Percentiles rank a stretch among this genome's conserved stretches.
Evolutionary conservation across 2,329 filamentous ascomycete genomes (phyloP).

Genomic region (Xylariaceae sp.): DNA sequence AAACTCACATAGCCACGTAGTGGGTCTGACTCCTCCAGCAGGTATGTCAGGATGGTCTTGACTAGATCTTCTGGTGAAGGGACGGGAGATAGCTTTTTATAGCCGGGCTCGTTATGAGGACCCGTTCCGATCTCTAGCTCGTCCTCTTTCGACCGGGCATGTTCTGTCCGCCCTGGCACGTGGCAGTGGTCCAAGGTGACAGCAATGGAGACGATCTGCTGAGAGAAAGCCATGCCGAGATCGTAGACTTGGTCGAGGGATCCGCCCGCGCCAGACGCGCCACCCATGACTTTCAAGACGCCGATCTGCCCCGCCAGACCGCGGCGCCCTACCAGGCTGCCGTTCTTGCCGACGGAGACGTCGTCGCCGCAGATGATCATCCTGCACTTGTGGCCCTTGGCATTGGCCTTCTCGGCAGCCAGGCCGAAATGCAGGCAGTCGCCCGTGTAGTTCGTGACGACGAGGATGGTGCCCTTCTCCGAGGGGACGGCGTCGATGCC

Average conservation of each 20-base stretch:
- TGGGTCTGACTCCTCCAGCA: constrained; percentile 62
- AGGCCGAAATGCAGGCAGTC: constrained; percentile 69
- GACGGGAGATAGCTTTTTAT: constrained; percentile 60
- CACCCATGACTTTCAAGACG: constrained; percentile 64
- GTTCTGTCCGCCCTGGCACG: constrained; percentile 59
- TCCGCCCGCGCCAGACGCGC: constrained; percentile 54
- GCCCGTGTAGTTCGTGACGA: constrained; percentile 71
- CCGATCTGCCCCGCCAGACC: constrained; percentile 68
- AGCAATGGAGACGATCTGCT: constrained; percentile 62
- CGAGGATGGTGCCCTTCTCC: constrained; percentile 61
- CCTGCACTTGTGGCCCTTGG: constrained; percentile 59
- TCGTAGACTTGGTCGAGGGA: constrained; percentile 57
- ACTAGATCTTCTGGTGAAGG: constrained; percentile 58
- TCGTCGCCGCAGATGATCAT: constrained; percentile 71
- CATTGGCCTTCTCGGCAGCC: constrained; percentile 63
- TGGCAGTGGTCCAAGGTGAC: constrained; percentile 68
- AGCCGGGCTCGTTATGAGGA: constrained; percentile 71
- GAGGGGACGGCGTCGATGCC: constrained; percentile 63
- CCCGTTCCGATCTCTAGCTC: constrained; percentile 71
- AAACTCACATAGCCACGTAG: constrained; percentile 59
- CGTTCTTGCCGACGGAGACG: constrained; percentile 66
- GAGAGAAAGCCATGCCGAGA: constrained; percentile 56
- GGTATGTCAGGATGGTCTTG: constrained; percentile 65
- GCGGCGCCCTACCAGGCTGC: constrained; percentile 64
- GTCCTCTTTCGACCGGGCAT: constrained; percentile 54